These are phyloP conservation scores for Wickerhamiella spandovensis DNA, from an alignment of 805 yeast genomes.

Conservation along the genomic window DNA sequence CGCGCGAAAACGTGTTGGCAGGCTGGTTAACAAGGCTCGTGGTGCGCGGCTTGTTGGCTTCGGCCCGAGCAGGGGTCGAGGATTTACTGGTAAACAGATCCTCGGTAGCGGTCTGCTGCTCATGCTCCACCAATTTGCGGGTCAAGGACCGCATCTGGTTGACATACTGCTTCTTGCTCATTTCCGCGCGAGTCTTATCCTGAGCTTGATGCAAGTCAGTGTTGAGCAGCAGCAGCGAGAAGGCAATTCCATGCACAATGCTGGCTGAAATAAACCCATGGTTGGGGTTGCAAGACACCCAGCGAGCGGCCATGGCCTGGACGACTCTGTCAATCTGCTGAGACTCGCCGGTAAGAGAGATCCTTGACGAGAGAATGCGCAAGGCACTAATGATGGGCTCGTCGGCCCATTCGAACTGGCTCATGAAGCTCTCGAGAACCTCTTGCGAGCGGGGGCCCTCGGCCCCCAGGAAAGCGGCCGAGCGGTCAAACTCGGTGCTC, in stretches of 20 bases:
- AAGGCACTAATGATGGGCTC: conserved; percentile 44
- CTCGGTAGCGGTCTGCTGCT: neutral
- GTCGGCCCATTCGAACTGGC: conserved; percentile 31
- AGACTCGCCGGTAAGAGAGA: conserved; percentile 73
- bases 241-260: conserved; percentile 58
- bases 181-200: conserved; percentile 20
- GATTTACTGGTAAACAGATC: neutral
- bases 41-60: conserved; percentile 9
- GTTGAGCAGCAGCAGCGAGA: conserved; percentile 57
- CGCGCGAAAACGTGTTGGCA: conserved; percentile 4
- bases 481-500: conserved; percentile 4
- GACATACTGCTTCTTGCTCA: conserved; percentile 34
- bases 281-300: conserved; percentile 37
- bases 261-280: conserved; percentile 38
- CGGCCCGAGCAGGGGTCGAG: neutral
- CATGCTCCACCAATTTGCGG: neutral
- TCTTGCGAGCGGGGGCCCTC: conserved; percentile 3
- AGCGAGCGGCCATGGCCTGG: conserved; percentile 52
- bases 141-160: neutral
- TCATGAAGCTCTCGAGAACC: conserved; percentile 28
- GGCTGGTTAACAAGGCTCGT: conserved; percentile 10
- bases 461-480: conserved; percentile 10
- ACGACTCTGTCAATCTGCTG: conserved; percentile 66
- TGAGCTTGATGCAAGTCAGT: conserved; percentile 59
- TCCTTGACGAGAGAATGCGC: conserved; percentile 43